Base-by-base conservation (phyloP, 1,139 yeast genomes). In the Candida mesenterica region DNA sequence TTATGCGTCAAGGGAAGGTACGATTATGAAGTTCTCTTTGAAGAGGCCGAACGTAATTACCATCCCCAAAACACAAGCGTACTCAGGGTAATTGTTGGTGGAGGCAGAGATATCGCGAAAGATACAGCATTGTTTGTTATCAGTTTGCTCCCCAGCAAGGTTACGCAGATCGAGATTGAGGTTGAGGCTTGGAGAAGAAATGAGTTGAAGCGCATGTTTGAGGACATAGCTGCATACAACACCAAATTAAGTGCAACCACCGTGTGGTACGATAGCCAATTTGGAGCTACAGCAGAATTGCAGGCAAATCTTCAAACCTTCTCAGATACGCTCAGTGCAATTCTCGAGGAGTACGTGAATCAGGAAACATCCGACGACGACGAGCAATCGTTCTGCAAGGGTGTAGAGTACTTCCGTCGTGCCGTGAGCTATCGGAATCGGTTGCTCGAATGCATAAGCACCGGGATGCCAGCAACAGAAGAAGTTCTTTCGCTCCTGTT, bases 1-100 rank as follows among this genome's bases (percentile, higher is more conserved):
- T 16, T 15, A 2, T 38, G 41, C 13, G 41, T 38, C 10, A 23
- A 31, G 13, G 15, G 38, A 18, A 30, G 30, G 8, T 32, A 34
- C 22, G 34, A 24, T 15, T 34, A 34, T 23, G 32, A 38, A 22
- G 19, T 18, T 5, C 15, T 32, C 1, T 32, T 34, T 17, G 38
- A 33, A 15, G 10, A 31, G 24, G 9, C 4, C 8, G 20, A 18
- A 18, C 20, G 15, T 12, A 15, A 17, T 19, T 6, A 13, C 10
- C n/a, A n/a, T n/a, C n/a, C n/a, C n/a, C n/a, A 4, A 18, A 18
- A 4, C n/a, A 15, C 5, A 8, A 12, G 13, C 7, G 3, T 31
- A 26, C 24, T 18, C 9, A 25, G 19, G 15, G 4, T n/a, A 13
- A 7, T 19, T 18, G 14, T 17, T 14, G 27, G 25, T 13, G 8